Base-by-base conservation (phyloP, 208 protist species). In the Trypanosoma avium region DNA sequence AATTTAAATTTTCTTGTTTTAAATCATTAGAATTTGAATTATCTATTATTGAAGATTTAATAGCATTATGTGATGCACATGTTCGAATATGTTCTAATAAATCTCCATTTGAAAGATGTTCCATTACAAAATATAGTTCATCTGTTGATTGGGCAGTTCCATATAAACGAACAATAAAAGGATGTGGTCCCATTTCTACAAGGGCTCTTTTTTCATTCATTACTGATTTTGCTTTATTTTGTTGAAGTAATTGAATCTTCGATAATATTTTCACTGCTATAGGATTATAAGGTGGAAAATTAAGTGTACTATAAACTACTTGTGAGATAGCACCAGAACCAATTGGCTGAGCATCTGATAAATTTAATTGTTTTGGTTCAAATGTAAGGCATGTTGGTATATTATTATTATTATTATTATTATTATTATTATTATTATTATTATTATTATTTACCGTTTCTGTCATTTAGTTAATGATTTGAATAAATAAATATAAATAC, bases 41-140 rank as follows among this genome's bases (percentile, higher is more conserved):
- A 22, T 60, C 64, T 47, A 8, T 6, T 22, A 5, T 33, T 17
- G 30, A 27, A 15, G 13, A 13, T n/a, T 15, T 17, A 52, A 22
- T 30, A 22, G 33, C 24, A 10, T 45, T 29, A n/a, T 30, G 57
- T 10, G 58, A 27, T 24, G 67, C 61, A 15, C 63, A 58, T 5
- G 71, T 72, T 19, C 86, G 77, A 27, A 95, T 93, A 69, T 95
- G 88, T 71, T 94, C 79, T 19, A 97, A 70, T 10, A 99, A 68
- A 61, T 98, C 95, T 21, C 97, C 97, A 38, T 97, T 79, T 36
- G 95, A 89, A 1, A 98, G 82, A 52, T 81, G 91, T 77, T 98
- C 95, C 58, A 98, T 67, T 24, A 98, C 90, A 64, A 90, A 96
- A 75, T 94, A 97, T 22, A 97, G 74, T 67, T 97, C 89, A 52